Evolutionary conservation across 352 stramenopile genomes (phyloP), one percentile per base, ranked within the genome.

Genomic region (Pythium phragmitis): DNA sequence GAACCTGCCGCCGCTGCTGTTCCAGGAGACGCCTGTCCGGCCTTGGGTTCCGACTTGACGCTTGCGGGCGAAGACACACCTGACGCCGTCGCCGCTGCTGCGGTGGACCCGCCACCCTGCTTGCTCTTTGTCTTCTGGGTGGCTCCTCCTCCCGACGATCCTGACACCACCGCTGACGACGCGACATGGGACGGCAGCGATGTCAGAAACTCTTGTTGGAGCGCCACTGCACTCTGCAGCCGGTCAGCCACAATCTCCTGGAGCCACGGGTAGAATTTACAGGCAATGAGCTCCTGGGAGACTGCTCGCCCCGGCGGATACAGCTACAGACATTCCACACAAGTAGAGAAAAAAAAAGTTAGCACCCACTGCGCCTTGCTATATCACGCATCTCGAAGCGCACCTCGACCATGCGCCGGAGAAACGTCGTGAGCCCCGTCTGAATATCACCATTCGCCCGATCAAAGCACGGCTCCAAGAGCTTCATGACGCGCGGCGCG

Each of bases 221-320:
- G 77, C 13, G 78, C 67, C 4, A 77, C 73, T 17, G 85, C 85
- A 43, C 80, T 92, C 46, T 92, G 51, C 17, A 96, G 62, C 26
- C 87, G 79, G 34, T 96, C 85, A 37, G 84, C 91, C 48, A 96
- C 72, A 69, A 94, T 93, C 23, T 95, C 87, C 33, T 84, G 83
- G 11, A 96, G 79, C 88, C 88, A 96, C 14, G 80, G 81, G 65
- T 96, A 96, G 48, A 94, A 96, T 39, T 94, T 93, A 67, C 87
- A 94, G 41, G 83, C 75, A 7, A 91, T 66, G 7, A 96, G 69
- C 43, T 90, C 80, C 58, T 88, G 82, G 0, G 87, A 84, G 34
- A 39, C 34, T 5, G 85, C 77, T 21, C 74, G 75, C 33, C 69
- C 81, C 1, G 87, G 85, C 28, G 88, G 88, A 65, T 93, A 95